These are phyloP conservation scores for Nakazawaea pomicola DNA, from an alignment of 805 yeast species.

Conservation along the genomic window DNA sequence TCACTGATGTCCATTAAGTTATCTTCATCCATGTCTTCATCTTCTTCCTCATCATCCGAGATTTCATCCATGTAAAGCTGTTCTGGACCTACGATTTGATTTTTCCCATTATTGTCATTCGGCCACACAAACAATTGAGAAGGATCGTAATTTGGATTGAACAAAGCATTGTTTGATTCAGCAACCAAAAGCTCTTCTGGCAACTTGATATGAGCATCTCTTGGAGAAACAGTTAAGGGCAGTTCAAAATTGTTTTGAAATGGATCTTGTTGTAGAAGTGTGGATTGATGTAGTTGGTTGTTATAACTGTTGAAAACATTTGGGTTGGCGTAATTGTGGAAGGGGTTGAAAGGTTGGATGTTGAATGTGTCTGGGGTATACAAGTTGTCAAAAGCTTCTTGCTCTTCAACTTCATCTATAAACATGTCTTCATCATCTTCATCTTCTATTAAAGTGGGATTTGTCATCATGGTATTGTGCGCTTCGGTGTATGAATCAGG, in stretches of 20 bases:
- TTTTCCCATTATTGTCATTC: conserved; percentile 6
- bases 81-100: conserved; percentile 13
- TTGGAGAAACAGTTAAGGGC: conserved; percentile 16
- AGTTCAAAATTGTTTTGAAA: conserved; percentile 4
- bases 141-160: conserved; percentile 8
- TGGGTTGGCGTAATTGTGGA: conserved; percentile 36
- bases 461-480: conserved; percentile 5
- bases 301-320: conserved; percentile 21
- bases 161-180: conserved; percentile 5
- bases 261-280: conserved; percentile 7
- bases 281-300: conserved; percentile 4
- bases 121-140: conserved; percentile 14
- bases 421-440: conserved; percentile 12
- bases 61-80: conserved; percentile 16
- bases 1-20: conserved; percentile 6
- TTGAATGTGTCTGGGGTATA: conserved; percentile 8
- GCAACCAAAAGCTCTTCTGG: conserved; percentile 15
- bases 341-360: conserved; percentile 34
- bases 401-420: conserved; percentile 10
- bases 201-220: conserved; percentile 16
- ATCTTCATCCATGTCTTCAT: conserved; percentile 13
- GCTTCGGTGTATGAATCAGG: conserved; percentile 12
- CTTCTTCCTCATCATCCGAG: conserved; percentile 17
- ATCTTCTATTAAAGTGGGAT: conserved; percentile 9
- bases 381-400: conserved; percentile 1